Percentiles rank a stretch among this genome's conserved stretches.
Evolutionary conservation across 106 monocot genomes (phyloP).

Genomic region (Apostasia shenzhenica): DNA sequence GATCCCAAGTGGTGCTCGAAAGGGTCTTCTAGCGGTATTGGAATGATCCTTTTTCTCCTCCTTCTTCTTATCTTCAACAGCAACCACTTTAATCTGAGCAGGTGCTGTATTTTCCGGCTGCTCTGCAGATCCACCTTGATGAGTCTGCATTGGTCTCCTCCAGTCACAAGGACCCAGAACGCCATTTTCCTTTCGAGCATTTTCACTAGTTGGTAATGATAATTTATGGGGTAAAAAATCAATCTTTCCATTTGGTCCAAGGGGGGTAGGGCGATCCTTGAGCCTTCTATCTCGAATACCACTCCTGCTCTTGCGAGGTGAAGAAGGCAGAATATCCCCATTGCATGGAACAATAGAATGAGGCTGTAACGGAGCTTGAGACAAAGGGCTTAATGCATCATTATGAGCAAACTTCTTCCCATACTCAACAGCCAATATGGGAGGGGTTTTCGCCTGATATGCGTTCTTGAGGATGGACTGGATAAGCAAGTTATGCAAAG

Average conservation of each 20-base stretch:
- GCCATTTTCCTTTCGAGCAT: constrained; percentile 24
- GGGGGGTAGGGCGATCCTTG: constrained; percentile 22
- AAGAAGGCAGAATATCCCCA: constrained; percentile 32
- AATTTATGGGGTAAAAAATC: constrained; percentile 6
- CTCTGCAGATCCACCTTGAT: constrained; percentile 17
- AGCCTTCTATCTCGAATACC: constrained; percentile 23
- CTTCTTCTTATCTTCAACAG: constrained; percentile 10
- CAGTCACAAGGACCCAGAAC: constrained; percentile 15
- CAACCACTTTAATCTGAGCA: constrained; percentile 5
- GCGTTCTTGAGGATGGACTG: constrained; percentile 41
- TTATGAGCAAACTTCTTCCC: constrained; percentile 17
- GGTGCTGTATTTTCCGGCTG: constrained; percentile 17
- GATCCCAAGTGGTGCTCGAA: constrained; percentile 61
- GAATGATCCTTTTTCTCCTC: constrained; percentile 6
- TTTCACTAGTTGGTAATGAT: constrained; percentile 1
- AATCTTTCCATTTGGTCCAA: constrained; percentile 20
- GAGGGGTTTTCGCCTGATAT: constrained; percentile 20
- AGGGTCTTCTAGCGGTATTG: constrained; percentile 13
- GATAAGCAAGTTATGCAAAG: constrained; percentile 41
- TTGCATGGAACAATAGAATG: constrained; percentile 17
- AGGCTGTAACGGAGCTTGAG: neutral
- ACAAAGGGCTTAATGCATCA: neutral
- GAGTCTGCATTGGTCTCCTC: constrained; percentile 19
- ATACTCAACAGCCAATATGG: neutral
- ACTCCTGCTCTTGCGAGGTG: constrained; percentile 39